phyloP scores from a whole-genome alignment of 2,329 filamentous ascomycete genomes.

The Fusarium anguioides region DNA sequence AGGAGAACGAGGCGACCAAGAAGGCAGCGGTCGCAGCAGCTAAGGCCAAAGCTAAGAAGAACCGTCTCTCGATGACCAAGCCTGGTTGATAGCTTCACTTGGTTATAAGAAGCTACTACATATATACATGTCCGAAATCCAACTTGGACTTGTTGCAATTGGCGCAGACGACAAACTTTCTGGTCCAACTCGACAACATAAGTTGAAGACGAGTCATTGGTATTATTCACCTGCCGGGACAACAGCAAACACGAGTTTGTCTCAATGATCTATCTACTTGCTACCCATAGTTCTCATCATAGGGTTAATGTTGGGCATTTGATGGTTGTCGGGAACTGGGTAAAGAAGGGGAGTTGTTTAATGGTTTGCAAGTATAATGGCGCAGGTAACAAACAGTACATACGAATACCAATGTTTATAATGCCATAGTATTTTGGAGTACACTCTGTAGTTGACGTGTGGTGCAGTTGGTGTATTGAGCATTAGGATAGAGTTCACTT shows the following conservation, averaged over 20 bases:
- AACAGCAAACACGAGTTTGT: constrained; percentile 20
- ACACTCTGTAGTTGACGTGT: background rate
- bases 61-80: constrained; percentile 52
- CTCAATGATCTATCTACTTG: constrained; percentile 17
- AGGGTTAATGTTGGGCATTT: constrained; percentile 31
- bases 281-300: constrained; percentile 9
- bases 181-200: background rate
- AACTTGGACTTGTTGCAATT: background rate
- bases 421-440: constrained; percentile 9
- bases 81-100: constrained; percentile 18
- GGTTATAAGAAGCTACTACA: background rate
- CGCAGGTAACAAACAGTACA: constrained; percentile 37
- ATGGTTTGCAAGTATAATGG: constrained; percentile 28
- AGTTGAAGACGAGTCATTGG: background rate
- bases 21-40: constrained; percentile 51
- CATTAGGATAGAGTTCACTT: background rate
- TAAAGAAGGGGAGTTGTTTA: constrained; percentile 28
- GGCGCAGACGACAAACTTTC: background rate
- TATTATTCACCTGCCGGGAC: constrained; percentile 2
- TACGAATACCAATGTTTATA: constrained; percentile 36
- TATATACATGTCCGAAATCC: background rate
- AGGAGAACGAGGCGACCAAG: constrained; percentile 56
- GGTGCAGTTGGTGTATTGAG: too few species aligned
- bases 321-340: constrained; percentile 24
- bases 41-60: constrained; percentile 59